Base-by-base conservation (phyloP, 1,139 yeast species). In the Hemisphaericaspora lyxosophila region DNA sequence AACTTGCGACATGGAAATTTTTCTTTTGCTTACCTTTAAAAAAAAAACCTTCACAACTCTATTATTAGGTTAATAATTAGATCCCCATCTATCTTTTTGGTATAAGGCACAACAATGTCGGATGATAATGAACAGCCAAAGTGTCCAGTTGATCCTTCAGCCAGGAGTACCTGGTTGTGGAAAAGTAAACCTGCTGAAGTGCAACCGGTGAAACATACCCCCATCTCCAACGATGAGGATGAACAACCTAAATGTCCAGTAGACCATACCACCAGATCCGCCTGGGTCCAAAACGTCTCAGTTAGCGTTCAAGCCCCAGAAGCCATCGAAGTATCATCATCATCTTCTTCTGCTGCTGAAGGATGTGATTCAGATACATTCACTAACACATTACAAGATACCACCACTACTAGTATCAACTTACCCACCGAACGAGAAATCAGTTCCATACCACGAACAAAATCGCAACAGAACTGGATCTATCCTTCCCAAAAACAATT, bases 401-500 rank as follows among this genome's bases (percentile, higher is more conserved):
- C 52, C 2, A 55, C 65, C 34, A 40, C 41, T 2, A 55, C 67
- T 3, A 50, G 61, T 31, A 67, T 70, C 0, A 51, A 59, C 7
- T 59, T 84, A 25, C 84, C 89, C 0, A 73, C 73, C 5, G 89
- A 84, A 1, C 68, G 97, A 46, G 92, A 82, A 50, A 65, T 86
- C 9, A 83, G 95, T 16, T 77, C 95, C 1, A 90, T 90, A 36
- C 97, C 97, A 26, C 70, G 96, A 37, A 84, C 95, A 0, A 78
- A 78, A 2, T 57, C 70, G 16, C 63, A 67, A 3, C 47, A 70
- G 1, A 85, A 89, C 64, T 92, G 98, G 98, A 75, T 92, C 2
- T 92, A 92, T 55, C 98, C 98, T 7, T 85, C 96, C 2, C 95
- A 92, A 59, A 87, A 87, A 58, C 97, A 90, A 66, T 92, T 92